These are phyloP conservation scores for Colletotrichum sp. DNA, from an alignment of 2,329 filamentous ascomycete species.

Conservation along the genomic window DNA sequence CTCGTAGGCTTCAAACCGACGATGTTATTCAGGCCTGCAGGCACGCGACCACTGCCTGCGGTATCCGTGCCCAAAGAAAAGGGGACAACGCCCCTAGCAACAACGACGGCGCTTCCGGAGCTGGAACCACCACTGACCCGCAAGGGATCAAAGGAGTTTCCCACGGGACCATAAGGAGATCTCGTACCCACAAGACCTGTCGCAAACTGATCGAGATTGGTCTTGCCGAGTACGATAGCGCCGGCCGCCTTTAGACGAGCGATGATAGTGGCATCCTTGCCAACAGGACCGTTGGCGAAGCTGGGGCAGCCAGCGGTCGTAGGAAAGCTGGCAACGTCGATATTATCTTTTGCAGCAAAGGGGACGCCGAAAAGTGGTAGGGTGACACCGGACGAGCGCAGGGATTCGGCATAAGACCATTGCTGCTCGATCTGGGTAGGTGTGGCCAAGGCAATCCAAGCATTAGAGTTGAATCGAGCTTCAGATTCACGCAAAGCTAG, in stretches of 20 bases:
- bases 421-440: constrained; percentile 28
- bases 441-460: constrained; percentile 37
- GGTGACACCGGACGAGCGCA: constrained; percentile 43
- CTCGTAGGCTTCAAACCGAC: constrained; percentile 58
- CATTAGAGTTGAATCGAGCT: constrained; percentile 25
- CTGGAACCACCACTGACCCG: constrained; percentile 57
- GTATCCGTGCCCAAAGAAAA: constrained; percentile 65
- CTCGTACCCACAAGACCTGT: constrained; percentile 67
- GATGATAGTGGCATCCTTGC: constrained; percentile 52
- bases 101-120: constrained; percentile 61
- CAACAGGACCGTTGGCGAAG: constrained; percentile 49
- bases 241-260: constrained; percentile 55
- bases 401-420: constrained; percentile 43
- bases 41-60: constrained; percentile 59
- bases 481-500: constrained; percentile 27
- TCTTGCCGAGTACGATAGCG: constrained; percentile 63
- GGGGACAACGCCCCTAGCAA: constrained; percentile 56
- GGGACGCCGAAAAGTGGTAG: constrained; percentile 62
- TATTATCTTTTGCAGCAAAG: constrained; percentile 63
- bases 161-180: constrained; percentile 62
- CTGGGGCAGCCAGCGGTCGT: constrained; percentile 60
- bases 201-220: constrained; percentile 66
- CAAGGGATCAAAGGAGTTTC: constrained; percentile 51
- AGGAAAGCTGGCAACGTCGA: constrained; percentile 53
- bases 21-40: constrained; percentile 58